Percentiles rank a stretch among this genome's conserved stretches.
These are phyloP conservation scores for Hordeum marinum DNA, from an alignment of 176 grass and related monocot species.

Conservation along the genomic window DNA sequence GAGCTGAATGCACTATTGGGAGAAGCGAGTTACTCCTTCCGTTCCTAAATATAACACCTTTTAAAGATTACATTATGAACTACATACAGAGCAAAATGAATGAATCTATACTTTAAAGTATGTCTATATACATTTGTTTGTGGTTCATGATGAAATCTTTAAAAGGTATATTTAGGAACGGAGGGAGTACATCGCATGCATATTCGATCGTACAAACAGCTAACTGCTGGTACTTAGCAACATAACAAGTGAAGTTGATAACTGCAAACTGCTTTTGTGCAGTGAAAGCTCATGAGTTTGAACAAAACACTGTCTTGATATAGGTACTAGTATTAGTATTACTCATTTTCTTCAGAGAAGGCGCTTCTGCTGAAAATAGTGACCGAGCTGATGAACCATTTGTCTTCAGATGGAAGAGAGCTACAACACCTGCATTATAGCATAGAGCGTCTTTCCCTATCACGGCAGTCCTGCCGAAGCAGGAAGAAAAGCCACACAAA, in stretches of 20 bases:
- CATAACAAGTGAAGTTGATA: not conserved
- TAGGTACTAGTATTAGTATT: not conserved
- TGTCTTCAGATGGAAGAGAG: not conserved
- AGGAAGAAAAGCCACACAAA: conserved; percentile 13
- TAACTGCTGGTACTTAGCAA: not conserved
- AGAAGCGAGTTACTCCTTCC: not conserved
- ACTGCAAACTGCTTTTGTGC: not conserved
- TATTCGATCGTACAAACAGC: not conserved
- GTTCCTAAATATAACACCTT: no score
- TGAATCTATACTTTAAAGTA: no score
- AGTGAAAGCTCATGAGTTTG: not conserved
- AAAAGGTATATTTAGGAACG: no score
- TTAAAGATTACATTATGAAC: no score
- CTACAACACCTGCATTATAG: not conserved
- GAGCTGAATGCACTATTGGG: not conserved
- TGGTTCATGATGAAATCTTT: no score
- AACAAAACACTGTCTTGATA: not conserved
- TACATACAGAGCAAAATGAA: no score
- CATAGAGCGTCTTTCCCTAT: not conserved
- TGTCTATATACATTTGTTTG: no score
- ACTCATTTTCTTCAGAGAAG: not conserved
- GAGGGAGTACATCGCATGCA: not conserved
- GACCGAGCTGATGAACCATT: not conserved
- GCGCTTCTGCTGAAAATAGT: not conserved
- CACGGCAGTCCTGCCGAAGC: conserved; percentile 5